Evolutionary conservation across 176 grass and related monocot species (phyloP), one percentile per base, ranked within the genome.

Genomic region (Cocos nucifera): DNA sequence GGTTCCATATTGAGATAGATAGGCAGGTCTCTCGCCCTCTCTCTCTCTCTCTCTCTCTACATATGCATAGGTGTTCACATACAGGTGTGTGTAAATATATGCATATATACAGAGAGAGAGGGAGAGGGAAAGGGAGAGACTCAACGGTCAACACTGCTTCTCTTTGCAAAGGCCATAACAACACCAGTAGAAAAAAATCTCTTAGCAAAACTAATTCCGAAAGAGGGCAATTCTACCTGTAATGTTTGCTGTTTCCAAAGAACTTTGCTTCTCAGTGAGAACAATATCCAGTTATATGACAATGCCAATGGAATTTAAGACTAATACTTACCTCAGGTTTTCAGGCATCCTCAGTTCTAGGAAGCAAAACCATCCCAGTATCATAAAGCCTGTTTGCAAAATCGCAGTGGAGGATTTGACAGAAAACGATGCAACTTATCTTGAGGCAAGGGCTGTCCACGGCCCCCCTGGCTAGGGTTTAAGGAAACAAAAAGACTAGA

Each of bases 301-400:
- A 30, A 30, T 30, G 28, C 28, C 7, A 30, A 5, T 6, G 28
- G 28, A 30, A 28, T 28, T 28, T 5, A 30, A 30, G 28, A 30
- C 5, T 1, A 30, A 30, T 30, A 30, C 28, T 6, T 30, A 61
- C 18, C 28, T 39, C 27, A 61, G 19, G 17, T n/a, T 29, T 30
- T 61, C 58, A 18, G 15, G n/a, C 58, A 29, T 61, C 10, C 15
- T 35, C 15, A 61, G 28, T 19, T 29, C 18, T 61, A 30, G 28
- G 58, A 61, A 61, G 30, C 24, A 27, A 61, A 61, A 29, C 54
- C 54, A 12, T 56, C 19, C 24, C 58, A n/a, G n/a, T 17, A 39
- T 35, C 27, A 17, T 18, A 32, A 29, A 35, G 17, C 26, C 28
- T 30, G 8, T 6, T 39, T 39, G 26, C 58, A 9, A 60, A 60